These are phyloP conservation scores for Arthonia radiata DNA, from an alignment of 495 filamentous ascomycete genomes.

Conservation along the genomic window DNA sequence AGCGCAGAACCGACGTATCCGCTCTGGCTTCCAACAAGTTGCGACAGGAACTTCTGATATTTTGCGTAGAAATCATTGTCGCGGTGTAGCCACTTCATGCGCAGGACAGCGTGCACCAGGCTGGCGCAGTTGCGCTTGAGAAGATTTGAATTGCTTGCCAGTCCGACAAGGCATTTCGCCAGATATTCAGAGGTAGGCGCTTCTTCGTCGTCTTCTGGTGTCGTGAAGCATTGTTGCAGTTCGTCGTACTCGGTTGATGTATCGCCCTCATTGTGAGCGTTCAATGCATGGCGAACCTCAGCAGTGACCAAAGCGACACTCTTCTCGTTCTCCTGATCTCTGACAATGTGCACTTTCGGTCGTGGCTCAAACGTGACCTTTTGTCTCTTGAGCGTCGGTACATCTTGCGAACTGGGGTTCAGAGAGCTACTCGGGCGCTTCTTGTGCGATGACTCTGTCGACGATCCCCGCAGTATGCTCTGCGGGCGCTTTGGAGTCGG, in stretches of 20 bases:
- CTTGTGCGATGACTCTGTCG: too few species aligned
- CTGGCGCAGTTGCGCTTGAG: conserved; percentile 49
- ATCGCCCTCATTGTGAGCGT: conserved; percentile 38
- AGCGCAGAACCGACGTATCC: conserved; percentile 37
- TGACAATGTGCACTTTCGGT: conserved; percentile 32
- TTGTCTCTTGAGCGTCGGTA: conserved; percentile 30
- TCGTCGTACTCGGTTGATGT: conserved; percentile 46
- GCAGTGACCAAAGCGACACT: conserved; percentile 33
- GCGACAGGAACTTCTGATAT: conserved; percentile 58
- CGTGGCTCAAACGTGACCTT: conserved; percentile 59
- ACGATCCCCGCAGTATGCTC: too few species aligned
- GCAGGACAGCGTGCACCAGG: conserved; percentile 45
- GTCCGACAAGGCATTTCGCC: conserved; percentile 47
- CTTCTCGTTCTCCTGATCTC: conserved; percentile 29
- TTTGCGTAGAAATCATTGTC: conserved; percentile 56
- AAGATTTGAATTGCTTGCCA: conserved; percentile 45
- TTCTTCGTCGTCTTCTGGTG: conserved; percentile 19
- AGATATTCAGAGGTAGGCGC: conserved; percentile 29
- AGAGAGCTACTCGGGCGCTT: too few species aligned
- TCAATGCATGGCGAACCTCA: conserved; percentile 50
- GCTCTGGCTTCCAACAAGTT: conserved; percentile 55
- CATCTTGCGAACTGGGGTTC: too few species aligned
- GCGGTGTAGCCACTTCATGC: conserved; percentile 61
- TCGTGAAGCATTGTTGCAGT: conserved; percentile 41
- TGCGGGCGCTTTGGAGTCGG: too few species aligned